A percentile compares a stretch with the other conserved stretches of the same genome.
phyloP scores from a whole-genome alignment of 2,329 filamentous ascomycete genomes.

The Biscogniauxia sp. region DNA sequence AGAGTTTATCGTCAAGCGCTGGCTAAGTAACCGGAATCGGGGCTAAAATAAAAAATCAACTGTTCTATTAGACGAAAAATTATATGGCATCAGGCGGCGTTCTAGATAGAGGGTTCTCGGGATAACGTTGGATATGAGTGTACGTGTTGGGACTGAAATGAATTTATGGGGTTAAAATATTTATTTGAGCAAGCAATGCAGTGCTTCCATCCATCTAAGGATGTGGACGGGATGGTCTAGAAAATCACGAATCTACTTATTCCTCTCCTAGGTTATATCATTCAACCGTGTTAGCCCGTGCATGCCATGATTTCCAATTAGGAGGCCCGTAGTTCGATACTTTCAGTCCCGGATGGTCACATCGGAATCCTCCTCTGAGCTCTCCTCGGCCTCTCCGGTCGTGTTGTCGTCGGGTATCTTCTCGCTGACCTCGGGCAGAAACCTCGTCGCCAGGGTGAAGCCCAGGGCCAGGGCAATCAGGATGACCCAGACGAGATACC shows the following conservation, averaged over 20 bases:
- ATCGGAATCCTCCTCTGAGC: slow-evolving; percentile 2
- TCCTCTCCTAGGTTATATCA: neutral
- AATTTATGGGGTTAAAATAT: neutral
- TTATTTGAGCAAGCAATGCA: neutral
- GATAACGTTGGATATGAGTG: neutral
- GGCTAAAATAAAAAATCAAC: slow-evolving; percentile 18
- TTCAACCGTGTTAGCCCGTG: neutral
- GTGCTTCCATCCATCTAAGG: neutral
- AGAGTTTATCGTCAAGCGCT: slow-evolving; percentile 78
- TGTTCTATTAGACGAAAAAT: slow-evolving; percentile 1
- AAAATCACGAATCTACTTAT: neutral
- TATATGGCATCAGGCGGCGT: slow-evolving; percentile 13
- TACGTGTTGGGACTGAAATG: neutral
- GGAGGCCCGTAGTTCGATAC: too few relatives aligned
- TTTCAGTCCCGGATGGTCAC: neutral
- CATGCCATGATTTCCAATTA: neutral
- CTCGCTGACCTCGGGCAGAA: slow-evolving; percentile 35
- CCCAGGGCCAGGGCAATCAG: slow-evolving; percentile 40
- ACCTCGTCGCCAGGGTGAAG: slow-evolving; percentile 32
- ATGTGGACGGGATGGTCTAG: neutral
- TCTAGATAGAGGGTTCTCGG: neutral
- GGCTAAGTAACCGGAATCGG: slow-evolving; percentile 76
- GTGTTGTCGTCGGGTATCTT: slow-evolving; percentile 17
- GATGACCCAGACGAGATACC: slow-evolving; percentile 66
- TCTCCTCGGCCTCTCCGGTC: slow-evolving; percentile 6